phyloP scores from a whole-genome alignment of 768 basidiomycete species.

The Cantharellus anzutake region DNA sequence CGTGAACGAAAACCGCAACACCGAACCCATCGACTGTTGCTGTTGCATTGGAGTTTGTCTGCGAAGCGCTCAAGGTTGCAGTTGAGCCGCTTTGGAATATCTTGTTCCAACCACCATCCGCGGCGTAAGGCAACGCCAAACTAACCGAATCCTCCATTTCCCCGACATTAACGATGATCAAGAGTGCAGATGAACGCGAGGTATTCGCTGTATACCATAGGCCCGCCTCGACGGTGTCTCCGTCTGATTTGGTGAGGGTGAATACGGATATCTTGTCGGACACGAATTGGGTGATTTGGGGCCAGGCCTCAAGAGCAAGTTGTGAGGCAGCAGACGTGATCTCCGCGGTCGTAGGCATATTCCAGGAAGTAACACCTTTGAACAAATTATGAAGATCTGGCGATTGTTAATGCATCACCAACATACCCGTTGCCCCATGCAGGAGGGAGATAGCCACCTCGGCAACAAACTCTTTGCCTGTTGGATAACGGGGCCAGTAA shows the following conservation, averaged over 20 bases:
- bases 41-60: too few relatives aligned
- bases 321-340: constrained; percentile 2
- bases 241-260: neutral
- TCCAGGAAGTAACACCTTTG: constrained; percentile 7
- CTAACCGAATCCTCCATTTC: neutral
- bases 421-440: constrained; percentile 5
- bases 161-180: neutral
- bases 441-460: neutral
- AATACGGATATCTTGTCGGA: neutral
- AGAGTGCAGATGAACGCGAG: neutral
- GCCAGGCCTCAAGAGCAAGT: neutral
- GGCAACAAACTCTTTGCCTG: constrained; percentile 7
- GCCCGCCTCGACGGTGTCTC: neutral
- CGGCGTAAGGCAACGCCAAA: neutral
- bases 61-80: too few relatives aligned
- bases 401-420: neutral
- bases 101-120: neutral
- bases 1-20: too few relatives aligned
- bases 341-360: constrained; percentile 5
- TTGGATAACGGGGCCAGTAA: constrained; percentile 9
- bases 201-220: neutral
- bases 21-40: too few relatives aligned
- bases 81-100: neutral
- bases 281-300: constrained; percentile 1
- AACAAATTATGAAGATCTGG: neutral